Conservation (phyloP, 2,329 filamentous ascomycete species). For the Cadophora sp. region DNA sequence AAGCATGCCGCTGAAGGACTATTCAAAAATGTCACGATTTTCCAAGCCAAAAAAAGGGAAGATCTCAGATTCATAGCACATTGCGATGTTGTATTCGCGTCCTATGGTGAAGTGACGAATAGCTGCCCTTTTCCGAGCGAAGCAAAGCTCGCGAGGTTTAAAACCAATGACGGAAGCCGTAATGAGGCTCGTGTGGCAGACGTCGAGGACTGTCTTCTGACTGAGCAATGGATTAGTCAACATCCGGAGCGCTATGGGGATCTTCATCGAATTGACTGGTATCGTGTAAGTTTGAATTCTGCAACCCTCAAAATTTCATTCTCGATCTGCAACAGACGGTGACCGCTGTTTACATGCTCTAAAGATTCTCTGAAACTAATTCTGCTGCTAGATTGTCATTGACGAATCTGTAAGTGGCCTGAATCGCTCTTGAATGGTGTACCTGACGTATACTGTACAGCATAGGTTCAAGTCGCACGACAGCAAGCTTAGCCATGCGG, state of each 20-base stretch:
- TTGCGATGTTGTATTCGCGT: constrained; percentile 3
- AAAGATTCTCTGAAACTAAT: background rate
- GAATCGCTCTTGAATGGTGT: background rate
- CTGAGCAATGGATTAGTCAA: background rate
- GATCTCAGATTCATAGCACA: background rate
- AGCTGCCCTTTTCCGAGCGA: constrained; percentile 9
- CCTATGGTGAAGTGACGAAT: background rate
- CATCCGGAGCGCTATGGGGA: background rate
- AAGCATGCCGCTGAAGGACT: background rate
- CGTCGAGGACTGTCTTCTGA: background rate
- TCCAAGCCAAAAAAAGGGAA: background rate
- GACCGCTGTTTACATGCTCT: too few species aligned
- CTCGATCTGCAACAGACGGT: too few species aligned
- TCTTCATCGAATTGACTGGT: constrained; percentile 49
- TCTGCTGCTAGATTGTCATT: constrained; percentile 49
- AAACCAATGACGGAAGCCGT: background rate
- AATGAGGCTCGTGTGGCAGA: background rate
- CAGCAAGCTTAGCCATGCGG: constrained; percentile 48
- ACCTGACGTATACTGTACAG: constrained; percentile 13
- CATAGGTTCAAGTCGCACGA: constrained; percentile 57
- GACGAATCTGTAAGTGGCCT: constrained; percentile 52
- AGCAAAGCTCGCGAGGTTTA: background rate
- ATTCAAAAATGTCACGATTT: background rate
- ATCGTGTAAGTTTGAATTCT: constrained; percentile 43
- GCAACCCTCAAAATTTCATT: background rate